Evolutionary conservation across 768 basidiomycete genomes (phyloP).

Genomic region (Mycena capillaripes): DNA sequence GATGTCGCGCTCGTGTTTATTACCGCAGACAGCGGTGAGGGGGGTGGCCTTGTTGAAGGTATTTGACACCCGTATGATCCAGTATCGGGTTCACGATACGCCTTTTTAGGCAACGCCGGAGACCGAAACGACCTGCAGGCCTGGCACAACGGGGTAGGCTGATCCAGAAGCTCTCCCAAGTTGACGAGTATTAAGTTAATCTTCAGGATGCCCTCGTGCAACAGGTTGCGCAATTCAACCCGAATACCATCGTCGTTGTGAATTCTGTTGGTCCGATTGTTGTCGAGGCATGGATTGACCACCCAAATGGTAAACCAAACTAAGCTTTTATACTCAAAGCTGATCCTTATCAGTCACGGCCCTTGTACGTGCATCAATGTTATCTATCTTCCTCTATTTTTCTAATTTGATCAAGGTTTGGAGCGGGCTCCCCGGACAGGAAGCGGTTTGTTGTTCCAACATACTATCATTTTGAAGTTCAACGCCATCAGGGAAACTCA

Average conservation of each 20-base stretch:
- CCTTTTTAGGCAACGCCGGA: constrained; percentile 61
- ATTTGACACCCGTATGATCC: not conserved
- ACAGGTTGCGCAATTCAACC: constrained; percentile 64
- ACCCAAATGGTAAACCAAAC: constrained; percentile 59
- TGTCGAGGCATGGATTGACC: constrained; percentile 69
- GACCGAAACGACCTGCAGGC: constrained; percentile 66
- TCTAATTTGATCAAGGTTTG: constrained; percentile 50
- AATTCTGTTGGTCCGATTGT: constrained; percentile 75
- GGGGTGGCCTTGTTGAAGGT: constrained; percentile 28
- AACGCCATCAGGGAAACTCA: constrained; percentile 58
- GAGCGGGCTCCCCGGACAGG: constrained; percentile 71
- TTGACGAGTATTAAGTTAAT: not conserved
- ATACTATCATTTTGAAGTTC: not conserved
- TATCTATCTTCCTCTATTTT: not conserved
- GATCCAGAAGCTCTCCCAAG: not conserved
- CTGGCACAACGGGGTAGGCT: constrained; percentile 62
- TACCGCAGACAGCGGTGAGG: constrained; percentile 47
- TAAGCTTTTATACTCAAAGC: not conserved
- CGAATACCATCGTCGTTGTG: constrained; percentile 75
- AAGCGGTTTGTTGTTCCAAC: constrained; percentile 56
- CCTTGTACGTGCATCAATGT: constrained; percentile 46
- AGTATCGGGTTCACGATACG: not conserved
- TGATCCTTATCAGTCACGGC: constrained; percentile 47
- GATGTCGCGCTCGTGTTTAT: constrained; percentile 68
- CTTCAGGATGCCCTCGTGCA: constrained; percentile 60